Evolutionary conservation across 495 filamentous ascomycete genomes (phyloP), one percentile per base, ranked within the genome.

Genomic region (Neurospora sp.): DNA sequence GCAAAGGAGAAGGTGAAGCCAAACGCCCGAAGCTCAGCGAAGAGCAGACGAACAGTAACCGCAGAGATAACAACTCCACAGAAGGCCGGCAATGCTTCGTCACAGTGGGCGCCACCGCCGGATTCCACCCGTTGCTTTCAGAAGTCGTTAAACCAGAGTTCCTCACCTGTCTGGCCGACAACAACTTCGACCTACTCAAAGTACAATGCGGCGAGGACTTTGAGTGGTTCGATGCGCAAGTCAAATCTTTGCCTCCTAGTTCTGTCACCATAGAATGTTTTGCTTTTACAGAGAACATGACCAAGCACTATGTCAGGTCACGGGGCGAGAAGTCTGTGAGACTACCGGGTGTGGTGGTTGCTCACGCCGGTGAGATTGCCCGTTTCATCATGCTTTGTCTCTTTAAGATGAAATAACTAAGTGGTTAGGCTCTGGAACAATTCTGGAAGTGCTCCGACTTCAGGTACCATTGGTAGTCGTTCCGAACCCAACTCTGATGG

Each of bases 91-190:
- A 53, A 6, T 81, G 79, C 79, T 91, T 98, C 72, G 91, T 98
- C 37, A 98, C 96, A 0, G 89, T 96, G 40, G 96, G 96, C 68
- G 96, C 96, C 3, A 99, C 95, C 1, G 94, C 94, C 3, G 85
- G 90, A 20, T 99, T 99, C 80, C 83, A 87, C 68, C 79, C 83
- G 12, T 88, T 99, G 9, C 82, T 97, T 59, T 79, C 85, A 27
- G 88, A 92, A 68, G 84, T 90, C n/a, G 83, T 94, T 69, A 82
- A 84, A 37, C 82, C 86, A 3, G 69, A 78, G 0, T 94, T 97
- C 74, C 81, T 94, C 41, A 73, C 82, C 16, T 82, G 85, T 16
- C 84, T 97, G 14, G 75, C 80, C 27, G 69, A 75, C 0, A 80
- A 82, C 20, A 82, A 83, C 38, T 97, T 91, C 81, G 90, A 89